Evolutionary conservation across 352 stramenopile genomes (phyloP), one percentile per base, ranked within the genome.

Genomic region (Globisporangium radiosum): DNA sequence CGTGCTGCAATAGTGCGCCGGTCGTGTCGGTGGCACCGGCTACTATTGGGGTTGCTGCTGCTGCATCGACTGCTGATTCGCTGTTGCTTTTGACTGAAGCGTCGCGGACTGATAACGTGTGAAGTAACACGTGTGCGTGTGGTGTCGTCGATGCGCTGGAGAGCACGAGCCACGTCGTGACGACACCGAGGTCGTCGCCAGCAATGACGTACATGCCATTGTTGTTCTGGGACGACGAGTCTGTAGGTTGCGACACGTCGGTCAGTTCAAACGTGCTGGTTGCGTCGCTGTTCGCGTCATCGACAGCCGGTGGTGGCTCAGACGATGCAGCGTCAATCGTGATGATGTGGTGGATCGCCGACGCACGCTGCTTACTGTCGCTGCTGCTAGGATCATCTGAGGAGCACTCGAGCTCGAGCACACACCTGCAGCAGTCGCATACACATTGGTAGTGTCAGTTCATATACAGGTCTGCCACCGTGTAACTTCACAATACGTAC

Each of bases 171-270:
- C 75, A 85, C 13, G 68, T 50, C 10, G 62, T 71, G 33, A 88
- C 57, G 17, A 71, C 65, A 3, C 75, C 75, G 25, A 53, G 55
- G 52, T 88, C 75, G 57, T 88, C 73, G 19, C 71, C 69, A 17
- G 66, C 65, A 52, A 81, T 70, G 3, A 85, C 65, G 56, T 72
- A 60, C 39, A 83, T 50, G 9, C 61, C 73, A n/a, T 69, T 47
- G 2, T 57, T 42, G 15, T 37, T 80, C 69, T 8, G 59, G 39
- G 2, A n/a, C 39, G 44, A 75, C 63, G 39, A 44, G 7, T 7
- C 40, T 7, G 40, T 44, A 7, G 40, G 47, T 38, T 5, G 25
- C 48, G 19, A 7, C 48, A 40, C 37, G 50, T 14, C 36, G 19
- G 59, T 60, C 10, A 64, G 17, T n/a, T 17, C 19, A 15, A 64